Percentiles rank a stretch among this genome's conserved stretches.
phyloP scores from a whole-genome alignment of 495 filamentous ascomycete species.

The Hypomontagnella submonticulosa region DNA sequence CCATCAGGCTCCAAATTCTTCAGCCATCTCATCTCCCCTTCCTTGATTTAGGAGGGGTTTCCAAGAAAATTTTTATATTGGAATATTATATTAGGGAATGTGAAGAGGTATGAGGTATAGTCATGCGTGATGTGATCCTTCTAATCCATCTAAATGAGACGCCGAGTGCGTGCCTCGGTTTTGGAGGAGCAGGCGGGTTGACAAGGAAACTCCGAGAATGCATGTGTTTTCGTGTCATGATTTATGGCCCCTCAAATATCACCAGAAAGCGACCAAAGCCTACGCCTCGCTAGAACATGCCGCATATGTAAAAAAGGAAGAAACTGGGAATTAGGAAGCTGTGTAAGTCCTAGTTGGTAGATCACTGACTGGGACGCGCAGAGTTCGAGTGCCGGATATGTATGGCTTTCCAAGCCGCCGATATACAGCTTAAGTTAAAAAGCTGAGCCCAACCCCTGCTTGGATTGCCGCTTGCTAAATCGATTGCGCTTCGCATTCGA shows the following conservation, averaged over 20 bases:
- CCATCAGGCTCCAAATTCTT: constrained; percentile 19
- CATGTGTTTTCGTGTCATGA: constrained; percentile 47
- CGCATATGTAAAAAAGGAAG: constrained; percentile 36
- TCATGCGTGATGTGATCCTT: constrained; percentile 39
- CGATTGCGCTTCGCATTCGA: constrained; percentile 70
- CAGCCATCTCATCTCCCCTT: constrained; percentile 5
- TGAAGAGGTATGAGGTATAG: constrained; percentile 24
- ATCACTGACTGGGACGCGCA: constrained; percentile 9
- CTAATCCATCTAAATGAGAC: constrained; percentile 45
- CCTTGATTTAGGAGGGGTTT: constrained; percentile 3
- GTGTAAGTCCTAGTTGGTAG: constrained; percentile 7
- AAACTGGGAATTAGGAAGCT: constrained; percentile 23
- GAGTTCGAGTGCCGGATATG: constrained; percentile 21
- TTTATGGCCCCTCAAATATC: constrained; percentile 43
- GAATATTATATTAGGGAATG: constrained; percentile 48
- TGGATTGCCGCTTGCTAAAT: constrained; percentile 90
- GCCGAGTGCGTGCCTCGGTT: constrained; percentile 26
- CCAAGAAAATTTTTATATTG: constrained; percentile 29
- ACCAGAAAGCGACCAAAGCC: constrained; percentile 48
- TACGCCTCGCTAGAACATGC: constrained; percentile 54
- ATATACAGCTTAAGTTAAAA: constrained; percentile 60
- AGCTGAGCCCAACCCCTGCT: constrained; percentile 86
- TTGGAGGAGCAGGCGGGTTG: constrained; percentile 24
- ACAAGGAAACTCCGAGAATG: constrained; percentile 41
- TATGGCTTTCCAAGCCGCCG: constrained; percentile 29